Evolutionary conservation across 768 basidiomycete species (phyloP).

Genomic region (Xanthoconium stramineum): DNA sequence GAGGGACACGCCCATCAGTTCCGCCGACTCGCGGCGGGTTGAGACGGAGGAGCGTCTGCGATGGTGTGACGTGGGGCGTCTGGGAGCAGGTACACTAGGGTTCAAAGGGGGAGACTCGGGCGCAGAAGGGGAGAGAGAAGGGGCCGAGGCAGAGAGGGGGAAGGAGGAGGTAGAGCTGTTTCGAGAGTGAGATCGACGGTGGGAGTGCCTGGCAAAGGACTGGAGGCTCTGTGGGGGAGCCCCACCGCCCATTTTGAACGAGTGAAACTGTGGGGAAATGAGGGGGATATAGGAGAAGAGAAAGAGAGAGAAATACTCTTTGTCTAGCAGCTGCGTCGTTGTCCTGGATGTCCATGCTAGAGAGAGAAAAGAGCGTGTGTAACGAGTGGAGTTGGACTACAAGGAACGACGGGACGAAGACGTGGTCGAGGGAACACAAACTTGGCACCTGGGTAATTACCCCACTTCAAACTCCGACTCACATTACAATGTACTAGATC

Average conservation of each 20-base stretch:
- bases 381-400: not conserved
- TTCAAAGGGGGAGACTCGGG: constrained; percentile 34
- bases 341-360: constrained; percentile 32
- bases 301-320: constrained; percentile 32
- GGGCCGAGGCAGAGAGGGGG: constrained; percentile 21
- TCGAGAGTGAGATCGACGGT: constrained; percentile 61
- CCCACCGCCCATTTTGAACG: constrained; percentile 62
- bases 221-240: constrained; percentile 37
- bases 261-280: constrained; percentile 52
- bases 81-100: constrained; percentile 31
- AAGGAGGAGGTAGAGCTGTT: constrained; percentile 58
- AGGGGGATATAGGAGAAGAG: not conserved
- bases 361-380: constrained; percentile 21
- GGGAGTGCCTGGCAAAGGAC: constrained; percentile 32
- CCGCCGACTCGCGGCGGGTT: constrained; percentile 85
- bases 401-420: constrained; percentile 20
- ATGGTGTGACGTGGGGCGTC: constrained; percentile 74
- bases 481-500: too few relatives aligned
- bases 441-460: too few relatives aligned
- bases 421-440: too few relatives aligned
- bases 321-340: constrained; percentile 38
- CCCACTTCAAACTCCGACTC: constrained; percentile 28
- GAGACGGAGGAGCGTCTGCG: constrained; percentile 84
- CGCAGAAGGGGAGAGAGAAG: constrained; percentile 35
- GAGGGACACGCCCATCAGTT: constrained; percentile 81